Evolutionary conservation across 768 basidiomycete species (phyloP), one percentile per base, ranked within the genome.

Genomic region (Suillus brevipes): DNA sequence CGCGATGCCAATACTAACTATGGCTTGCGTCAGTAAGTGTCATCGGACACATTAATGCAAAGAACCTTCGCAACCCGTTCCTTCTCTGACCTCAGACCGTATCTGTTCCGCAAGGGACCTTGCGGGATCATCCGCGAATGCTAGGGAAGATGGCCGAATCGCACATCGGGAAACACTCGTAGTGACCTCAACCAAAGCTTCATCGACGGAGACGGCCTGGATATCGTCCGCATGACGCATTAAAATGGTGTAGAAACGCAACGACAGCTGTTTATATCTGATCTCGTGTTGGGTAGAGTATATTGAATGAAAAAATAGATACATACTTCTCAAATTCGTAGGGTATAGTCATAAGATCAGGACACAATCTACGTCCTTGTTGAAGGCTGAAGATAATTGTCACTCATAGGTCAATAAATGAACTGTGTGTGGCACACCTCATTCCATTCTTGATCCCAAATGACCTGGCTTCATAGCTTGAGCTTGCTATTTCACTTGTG

Each of bases 161-260:
- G 65, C 50, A 45, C 78, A 73, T 65, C 79, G 82, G 14, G 78
- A 80, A 47, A 92, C 83, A 0, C 83, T 80, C 5, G 78, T 83
- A 0, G 92, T 89, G 18, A 96, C 93, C 64, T 98, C 96, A 65
- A 99, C 88, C 28, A 98, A 83, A 0, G 95, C 97, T 74, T 99
- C 97, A 66, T 99, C 97, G 6, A 99, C 92, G 2, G 95, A 97
- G 18, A 98, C 96, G 2, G 96, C 95, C 78, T 98, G 90, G 3
- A 99, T 81, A 69, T 95, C 94, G 70, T 97, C 94, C 28, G 94
- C 93, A 71, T 91, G 88, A 0, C 84, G 80, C 88, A 98, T 92
- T 38, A 99, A 83, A 62, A 97, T 91, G 6, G 92, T 94, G 76
- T 99, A 99, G 75, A 99, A 98, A 43, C 89, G 83, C 60, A 95